A percentile compares a stretch with the other conserved stretches of the same genome.
Conservation (phyloP, 208 protist species). For the Leishmania major region DNA sequence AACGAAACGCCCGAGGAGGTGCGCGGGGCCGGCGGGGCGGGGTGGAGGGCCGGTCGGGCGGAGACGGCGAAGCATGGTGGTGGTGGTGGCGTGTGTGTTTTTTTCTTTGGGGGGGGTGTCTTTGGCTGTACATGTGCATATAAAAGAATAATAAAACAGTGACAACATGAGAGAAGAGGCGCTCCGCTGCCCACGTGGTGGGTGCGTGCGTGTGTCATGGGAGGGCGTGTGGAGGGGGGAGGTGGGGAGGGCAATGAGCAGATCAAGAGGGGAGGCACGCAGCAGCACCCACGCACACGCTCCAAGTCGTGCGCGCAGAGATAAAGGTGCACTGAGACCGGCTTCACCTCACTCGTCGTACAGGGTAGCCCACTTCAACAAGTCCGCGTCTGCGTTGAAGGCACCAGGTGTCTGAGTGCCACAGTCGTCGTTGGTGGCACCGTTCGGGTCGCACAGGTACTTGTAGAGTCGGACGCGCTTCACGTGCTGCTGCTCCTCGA, state of each 20-base stretch:
- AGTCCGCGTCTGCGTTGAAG: background rate
- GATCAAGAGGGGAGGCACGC: background rate
- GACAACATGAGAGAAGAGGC: background rate
- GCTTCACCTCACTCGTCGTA: constrained; percentile 7
- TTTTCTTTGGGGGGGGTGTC: background rate
- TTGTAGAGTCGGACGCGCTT: constrained; percentile 16
- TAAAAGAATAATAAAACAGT: background rate
- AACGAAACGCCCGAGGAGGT: background rate
- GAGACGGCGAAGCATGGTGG: background rate
- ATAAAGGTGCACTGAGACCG: background rate
- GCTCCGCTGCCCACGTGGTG: background rate
- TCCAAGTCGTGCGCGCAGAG: background rate
- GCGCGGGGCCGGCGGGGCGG: background rate
- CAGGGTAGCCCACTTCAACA: constrained; percentile 6
- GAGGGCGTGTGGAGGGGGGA: too few relatives aligned
- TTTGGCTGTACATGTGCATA: background rate
- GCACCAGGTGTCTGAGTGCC: background rate
- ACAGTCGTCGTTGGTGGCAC: background rate
- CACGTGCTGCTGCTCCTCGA: constrained; percentile 32
- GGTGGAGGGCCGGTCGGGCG: background rate
- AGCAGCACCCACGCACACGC: background rate
- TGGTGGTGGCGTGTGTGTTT: too few relatives aligned
- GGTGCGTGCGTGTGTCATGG: background rate
- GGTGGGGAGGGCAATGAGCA: background rate
- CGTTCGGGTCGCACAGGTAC: constrained; percentile 1